Conservation (phyloP, 2,329 filamentous ascomycete genomes). For the Chaetomiaceae sp. region DNA sequence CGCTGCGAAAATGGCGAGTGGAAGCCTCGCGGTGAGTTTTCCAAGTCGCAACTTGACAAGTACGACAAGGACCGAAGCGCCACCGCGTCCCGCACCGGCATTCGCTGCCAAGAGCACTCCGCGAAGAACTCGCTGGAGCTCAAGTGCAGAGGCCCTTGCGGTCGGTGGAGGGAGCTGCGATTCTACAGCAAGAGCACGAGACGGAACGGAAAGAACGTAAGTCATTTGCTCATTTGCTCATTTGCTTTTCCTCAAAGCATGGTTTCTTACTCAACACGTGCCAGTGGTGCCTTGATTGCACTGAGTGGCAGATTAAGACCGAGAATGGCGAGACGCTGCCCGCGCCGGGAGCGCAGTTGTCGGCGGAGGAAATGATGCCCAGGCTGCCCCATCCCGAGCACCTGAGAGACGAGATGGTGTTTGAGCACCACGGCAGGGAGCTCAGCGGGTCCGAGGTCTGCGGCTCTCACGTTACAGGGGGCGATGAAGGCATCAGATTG, state of each 20-base stretch:
- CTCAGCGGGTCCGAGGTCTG: not conserved
- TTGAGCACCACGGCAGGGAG: not conserved
- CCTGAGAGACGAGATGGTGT: not conserved
- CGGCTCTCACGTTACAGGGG: no score
- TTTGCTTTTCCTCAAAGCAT: not conserved
- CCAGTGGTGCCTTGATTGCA: slow-evolving; percentile 32
- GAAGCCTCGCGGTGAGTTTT: slow-evolving; percentile 26
- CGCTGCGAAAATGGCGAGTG: slow-evolving; percentile 29
- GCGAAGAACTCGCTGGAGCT: slow-evolving; percentile 9
- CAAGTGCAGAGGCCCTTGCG: slow-evolving; percentile 31
- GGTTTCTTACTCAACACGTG: slow-evolving; percentile 24
- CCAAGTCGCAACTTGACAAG: slow-evolving; percentile 26
- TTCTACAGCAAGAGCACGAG: slow-evolving; percentile 33
- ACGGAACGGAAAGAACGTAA: slow-evolving; percentile 26
- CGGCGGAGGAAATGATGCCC: slow-evolving; percentile 5
- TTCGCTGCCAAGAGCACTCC: slow-evolving; percentile 28
- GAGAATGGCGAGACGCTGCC: slow-evolving; percentile 22
- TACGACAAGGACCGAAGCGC: slow-evolving; percentile 19
- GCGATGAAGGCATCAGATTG: no score
- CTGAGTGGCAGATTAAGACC: slow-evolving; percentile 26
- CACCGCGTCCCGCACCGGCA: slow-evolving; percentile 21
- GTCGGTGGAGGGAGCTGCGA: slow-evolving; percentile 20
- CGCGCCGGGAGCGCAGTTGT: slow-evolving; percentile 19
- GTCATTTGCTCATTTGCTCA: slow-evolving; percentile 11
- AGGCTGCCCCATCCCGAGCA: not conserved